phyloP scores from a whole-genome alignment of 768 basidiomycete species.

The Boletellus sp. region DNA sequence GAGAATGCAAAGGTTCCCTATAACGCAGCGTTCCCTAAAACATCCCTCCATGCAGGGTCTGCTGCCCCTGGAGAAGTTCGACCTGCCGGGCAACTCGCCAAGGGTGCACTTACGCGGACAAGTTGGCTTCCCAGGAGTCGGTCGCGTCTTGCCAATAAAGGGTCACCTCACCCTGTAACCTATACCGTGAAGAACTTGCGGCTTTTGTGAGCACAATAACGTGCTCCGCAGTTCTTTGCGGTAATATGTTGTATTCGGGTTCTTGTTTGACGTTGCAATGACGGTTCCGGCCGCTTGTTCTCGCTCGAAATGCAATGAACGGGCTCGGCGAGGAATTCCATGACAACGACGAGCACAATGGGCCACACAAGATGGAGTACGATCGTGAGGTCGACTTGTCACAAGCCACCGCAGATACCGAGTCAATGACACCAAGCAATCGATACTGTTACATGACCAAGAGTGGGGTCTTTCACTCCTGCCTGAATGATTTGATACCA shows the following conservation, averaged over 20 bases:
- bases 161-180: constrained; percentile 7
- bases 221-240: background rate
- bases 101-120: constrained; percentile 45
- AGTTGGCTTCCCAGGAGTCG: constrained; percentile 24
- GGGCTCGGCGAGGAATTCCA: background rate
- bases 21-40: constrained; percentile 23
- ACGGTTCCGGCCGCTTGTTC: constrained; percentile 13
- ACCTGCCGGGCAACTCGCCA: constrained; percentile 51
- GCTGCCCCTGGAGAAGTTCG: constrained; percentile 55
- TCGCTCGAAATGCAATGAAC: background rate
- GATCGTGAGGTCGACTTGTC: constrained; percentile 5
- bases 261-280: background rate
- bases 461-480: constrained; percentile 17
- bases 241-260: background rate
- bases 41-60: constrained; percentile 45
- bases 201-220: constrained; percentile 13
- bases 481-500: constrained; percentile 9
- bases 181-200: constrained; percentile 23
- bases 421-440: constrained; percentile 19
- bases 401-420: constrained; percentile 10
- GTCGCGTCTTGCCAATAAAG: constrained; percentile 7
- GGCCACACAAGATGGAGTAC: constrained; percentile 11
- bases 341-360: constrained; percentile 15
- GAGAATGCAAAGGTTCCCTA: constrained; percentile 20
- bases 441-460: constrained; percentile 27